These are phyloP conservation scores for Fraxinus pennsylvanica DNA, from an alignment of 257 asterid genomes.

Conservation along the genomic window DNA sequence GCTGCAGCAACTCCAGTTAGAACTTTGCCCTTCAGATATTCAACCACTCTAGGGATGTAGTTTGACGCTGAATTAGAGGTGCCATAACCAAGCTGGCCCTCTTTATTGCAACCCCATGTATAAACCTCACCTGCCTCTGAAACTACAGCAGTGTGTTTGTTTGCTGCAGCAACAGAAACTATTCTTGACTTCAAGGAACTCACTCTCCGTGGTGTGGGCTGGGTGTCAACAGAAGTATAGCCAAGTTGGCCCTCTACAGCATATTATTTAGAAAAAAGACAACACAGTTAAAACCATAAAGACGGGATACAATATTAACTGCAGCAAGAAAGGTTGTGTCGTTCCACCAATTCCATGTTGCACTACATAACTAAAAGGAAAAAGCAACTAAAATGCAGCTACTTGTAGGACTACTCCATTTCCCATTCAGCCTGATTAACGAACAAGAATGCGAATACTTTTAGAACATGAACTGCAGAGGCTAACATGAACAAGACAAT, in stretches of 20 bases:
- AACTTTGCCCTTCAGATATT: slow-evolving; percentile 81
- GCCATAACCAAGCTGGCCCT: slow-evolving; percentile 99
- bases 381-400: slow-evolving; percentile 18
- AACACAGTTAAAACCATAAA: slow-evolving; percentile 14
- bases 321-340: slow-evolving; percentile 4
- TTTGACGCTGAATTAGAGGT: slow-evolving; percentile 96
- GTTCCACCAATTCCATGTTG: slow-evolving; percentile 8
- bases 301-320: slow-evolving; percentile 11
- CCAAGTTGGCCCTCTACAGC: slow-evolving; percentile 99
- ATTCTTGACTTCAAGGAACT: slow-evolving; percentile 76
- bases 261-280: slow-evolving; percentile 26
- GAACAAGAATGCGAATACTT: slow-evolving; percentile 12
- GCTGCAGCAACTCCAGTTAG: slow-evolving; percentile 81
- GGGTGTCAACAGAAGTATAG: slow-evolving; percentile 94
- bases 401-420: slow-evolving; percentile 10
- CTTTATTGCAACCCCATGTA: slow-evolving; percentile 99
- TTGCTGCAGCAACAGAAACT: slow-evolving; percentile 92
- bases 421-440: slow-evolving; percentile 13
- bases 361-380: slow-evolving; percentile 14
- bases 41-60: slow-evolving; percentile 91
- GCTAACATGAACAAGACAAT: not conserved
- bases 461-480: not conserved
- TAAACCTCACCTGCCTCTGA: slow-evolving; percentile 87
- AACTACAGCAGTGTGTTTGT: slow-evolving; percentile 93
- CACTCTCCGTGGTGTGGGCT: slow-evolving; percentile 95